Evolutionary conservation across 2,329 filamentous ascomycete species (phyloP).

Genomic region (Penicillium polonicum): DNA sequence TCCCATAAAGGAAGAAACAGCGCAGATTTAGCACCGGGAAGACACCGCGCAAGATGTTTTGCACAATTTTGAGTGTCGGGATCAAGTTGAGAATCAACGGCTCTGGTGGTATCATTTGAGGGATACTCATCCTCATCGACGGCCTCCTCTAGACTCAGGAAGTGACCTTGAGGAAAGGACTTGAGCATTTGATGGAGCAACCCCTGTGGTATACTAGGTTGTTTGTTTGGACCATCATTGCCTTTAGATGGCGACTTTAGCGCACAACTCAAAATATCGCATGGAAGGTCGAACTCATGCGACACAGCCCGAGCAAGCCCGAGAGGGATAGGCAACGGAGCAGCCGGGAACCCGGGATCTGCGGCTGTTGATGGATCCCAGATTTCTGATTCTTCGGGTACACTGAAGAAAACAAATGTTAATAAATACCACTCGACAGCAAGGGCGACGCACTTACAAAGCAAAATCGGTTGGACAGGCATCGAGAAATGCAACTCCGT

Average conservation of each 20-base stretch:
- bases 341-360: background rate
- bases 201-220: conserved; percentile 7
- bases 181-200: conserved; percentile 13
- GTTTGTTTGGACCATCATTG: too few relatives aligned
- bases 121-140: background rate
- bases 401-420: background rate
- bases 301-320: background rate
- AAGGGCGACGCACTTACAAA: conserved; percentile 7
- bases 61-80: background rate
- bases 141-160: conserved; percentile 10
- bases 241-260: background rate
- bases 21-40: conserved; percentile 24
- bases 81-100: background rate
- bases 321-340: background rate
- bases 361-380: conserved; percentile 16
- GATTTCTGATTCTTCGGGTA: conserved; percentile 8
- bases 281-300: conserved; percentile 10
- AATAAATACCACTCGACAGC: background rate
- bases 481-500: conserved; percentile 35
- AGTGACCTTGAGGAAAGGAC: conserved; percentile 21
- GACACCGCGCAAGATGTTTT: conserved; percentile 12
- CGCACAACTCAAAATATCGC: conserved; percentile 17
- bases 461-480: conserved; percentile 19
- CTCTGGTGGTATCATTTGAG: background rate
- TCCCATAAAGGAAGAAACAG: conserved; percentile 35